Evolutionary conservation across 164 flowering plant genomes (phyloP).

Genomic region (Tetrastigma voinierianum): DNA sequence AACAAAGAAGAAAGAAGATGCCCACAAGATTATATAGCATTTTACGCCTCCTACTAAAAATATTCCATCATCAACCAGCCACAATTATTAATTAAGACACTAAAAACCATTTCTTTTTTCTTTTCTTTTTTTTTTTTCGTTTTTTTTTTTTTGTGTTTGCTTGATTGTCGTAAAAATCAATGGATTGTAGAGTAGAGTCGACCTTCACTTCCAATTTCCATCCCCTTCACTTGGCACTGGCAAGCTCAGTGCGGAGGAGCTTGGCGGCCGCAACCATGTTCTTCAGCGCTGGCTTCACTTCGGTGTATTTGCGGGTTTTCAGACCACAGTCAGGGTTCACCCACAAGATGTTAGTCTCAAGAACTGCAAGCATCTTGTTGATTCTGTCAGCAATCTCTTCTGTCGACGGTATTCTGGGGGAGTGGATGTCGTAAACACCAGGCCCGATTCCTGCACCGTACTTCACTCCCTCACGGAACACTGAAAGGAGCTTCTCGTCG

Average conservation of each 20-base stretch:
- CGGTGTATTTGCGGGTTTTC: slow-evolving; percentile 67
- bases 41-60: too few species aligned
- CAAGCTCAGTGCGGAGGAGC: slow-evolving; percentile 54
- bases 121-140: too few species aligned
- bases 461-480: slow-evolving; percentile 69
- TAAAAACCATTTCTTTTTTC: too few species aligned
- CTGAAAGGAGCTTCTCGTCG: slow-evolving; percentile 63
- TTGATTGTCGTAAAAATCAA: too few species aligned
- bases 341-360: slow-evolving; percentile 60
- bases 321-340: slow-evolving; percentile 80
- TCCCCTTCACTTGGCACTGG: slow-evolving; percentile 38
- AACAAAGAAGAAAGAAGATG: too few species aligned
- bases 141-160: too few species aligned
- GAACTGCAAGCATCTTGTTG: slow-evolving; percentile 66
- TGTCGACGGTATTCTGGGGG: slow-evolving; percentile 60
- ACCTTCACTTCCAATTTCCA: too few species aligned
- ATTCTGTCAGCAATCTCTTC: slow-evolving; percentile 61
- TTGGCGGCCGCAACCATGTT: slow-evolving; percentile 70
- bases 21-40: too few species aligned
- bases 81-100: too few species aligned
- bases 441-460: slow-evolving; percentile 71
- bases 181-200: too few species aligned
- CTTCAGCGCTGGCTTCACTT: slow-evolving; percentile 59
- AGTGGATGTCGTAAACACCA: slow-evolving; percentile 69
- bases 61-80: too few species aligned